A percentile compares a stretch with the other conserved stretches of the same genome.
phyloP scores from a whole-genome alignment of 179 eudicot genomes.

The Spergularia azorica region DNA sequence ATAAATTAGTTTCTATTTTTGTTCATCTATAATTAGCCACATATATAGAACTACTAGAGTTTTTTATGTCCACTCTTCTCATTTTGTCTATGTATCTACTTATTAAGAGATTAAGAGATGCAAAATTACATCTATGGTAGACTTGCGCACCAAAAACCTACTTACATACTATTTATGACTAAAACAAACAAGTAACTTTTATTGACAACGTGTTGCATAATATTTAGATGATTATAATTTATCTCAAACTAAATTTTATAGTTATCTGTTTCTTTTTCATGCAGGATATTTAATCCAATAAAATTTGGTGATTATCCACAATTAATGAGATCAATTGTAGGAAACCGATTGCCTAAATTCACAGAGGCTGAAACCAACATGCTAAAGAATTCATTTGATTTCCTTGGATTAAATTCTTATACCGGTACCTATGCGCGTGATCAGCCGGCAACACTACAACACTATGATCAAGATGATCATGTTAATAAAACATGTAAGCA shows the following conservation, averaged over 20 bases:
- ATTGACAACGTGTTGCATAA: too few species aligned
- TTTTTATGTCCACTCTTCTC: too few species aligned
- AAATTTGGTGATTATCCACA: slow-evolving; percentile 22
- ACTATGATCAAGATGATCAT: slow-evolving; percentile 17
- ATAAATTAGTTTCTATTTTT: background rate
- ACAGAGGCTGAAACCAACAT: slow-evolving; percentile 9
- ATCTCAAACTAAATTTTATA: too few species aligned
- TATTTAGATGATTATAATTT: too few species aligned
- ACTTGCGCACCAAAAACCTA: too few species aligned
- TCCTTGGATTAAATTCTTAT: slow-evolving; percentile 17
- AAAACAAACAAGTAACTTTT: too few species aligned
- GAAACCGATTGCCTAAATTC: slow-evolving; percentile 16
- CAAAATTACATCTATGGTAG: too few species aligned
- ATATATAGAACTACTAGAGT: too few species aligned
- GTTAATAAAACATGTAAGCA: slow-evolving; percentile 3
- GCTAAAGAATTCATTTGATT: slow-evolving; percentile 12
- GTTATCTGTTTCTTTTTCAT: background rate
- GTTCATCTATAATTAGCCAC: too few species aligned
- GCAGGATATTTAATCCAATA: slow-evolving; percentile 35
- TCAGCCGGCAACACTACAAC: background rate
- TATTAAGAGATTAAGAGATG: too few species aligned
- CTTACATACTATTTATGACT: too few species aligned
- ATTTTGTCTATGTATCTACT: too few species aligned
- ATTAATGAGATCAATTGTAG: slow-evolving; percentile 7
- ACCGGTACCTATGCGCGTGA: background rate